Evolutionary conservation across 805 yeast genomes (phyloP).

Genomic region (Yarrowia bubula): DNA sequence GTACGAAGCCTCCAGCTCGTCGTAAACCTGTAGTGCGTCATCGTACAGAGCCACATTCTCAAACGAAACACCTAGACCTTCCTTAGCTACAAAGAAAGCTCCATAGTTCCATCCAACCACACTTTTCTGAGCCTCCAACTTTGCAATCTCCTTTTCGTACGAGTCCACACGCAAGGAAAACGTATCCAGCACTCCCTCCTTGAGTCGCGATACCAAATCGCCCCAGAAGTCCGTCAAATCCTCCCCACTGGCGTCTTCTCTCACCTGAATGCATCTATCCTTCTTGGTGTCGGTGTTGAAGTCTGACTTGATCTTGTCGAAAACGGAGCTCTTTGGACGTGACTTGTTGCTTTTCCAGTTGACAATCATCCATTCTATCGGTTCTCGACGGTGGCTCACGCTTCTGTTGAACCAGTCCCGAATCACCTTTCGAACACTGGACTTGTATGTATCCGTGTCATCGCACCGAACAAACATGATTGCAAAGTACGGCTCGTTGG

Average conservation of each 20-base stretch:
- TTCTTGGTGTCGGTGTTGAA: constrained; percentile 44
- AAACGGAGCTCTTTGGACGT: constrained; percentile 48
- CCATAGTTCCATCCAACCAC: constrained; percentile 49
- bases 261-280: constrained; percentile 40
- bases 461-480: constrained; percentile 67
- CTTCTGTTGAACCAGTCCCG: constrained; percentile 68
- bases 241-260: constrained; percentile 31
- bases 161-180: constrained; percentile 50
- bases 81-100: constrained; percentile 46
- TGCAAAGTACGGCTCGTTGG: constrained; percentile 56
- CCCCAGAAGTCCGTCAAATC: constrained; percentile 49
- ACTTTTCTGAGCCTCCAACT: constrained; percentile 40
- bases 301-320: constrained; percentile 56
- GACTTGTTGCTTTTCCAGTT: constrained; percentile 43
- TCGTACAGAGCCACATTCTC: constrained; percentile 57
- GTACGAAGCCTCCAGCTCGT: constrained; percentile 44
- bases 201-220: constrained; percentile 46
- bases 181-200: constrained; percentile 51
- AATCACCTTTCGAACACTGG: constrained; percentile 77
- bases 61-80: constrained; percentile 52
- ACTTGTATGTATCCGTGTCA: constrained; percentile 68
- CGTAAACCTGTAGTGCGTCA: constrained; percentile 57
- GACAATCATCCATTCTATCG: constrained; percentile 63
- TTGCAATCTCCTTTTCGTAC: constrained; percentile 44
- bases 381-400: constrained; percentile 43